phyloP scores from a whole-genome alignment of 306 rosid species.

The Glycine soja region DNA sequence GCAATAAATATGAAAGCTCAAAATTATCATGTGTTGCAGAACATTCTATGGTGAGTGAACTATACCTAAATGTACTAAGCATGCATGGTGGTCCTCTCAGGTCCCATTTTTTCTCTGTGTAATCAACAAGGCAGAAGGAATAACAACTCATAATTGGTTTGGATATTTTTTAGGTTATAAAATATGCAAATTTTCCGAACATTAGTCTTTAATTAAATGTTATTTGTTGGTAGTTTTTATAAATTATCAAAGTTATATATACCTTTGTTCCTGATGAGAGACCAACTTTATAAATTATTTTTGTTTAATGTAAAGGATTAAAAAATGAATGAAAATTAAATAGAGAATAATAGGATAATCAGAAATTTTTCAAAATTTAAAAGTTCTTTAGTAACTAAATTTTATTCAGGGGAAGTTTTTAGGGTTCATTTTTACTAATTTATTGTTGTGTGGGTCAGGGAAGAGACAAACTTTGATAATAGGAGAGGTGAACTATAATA shows the following conservation, averaged over 20 bases:
- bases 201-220: background rate
- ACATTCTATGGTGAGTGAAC: conserved; percentile 23
- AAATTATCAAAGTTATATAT: background rate
- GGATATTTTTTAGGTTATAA: too few species aligned
- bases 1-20: conserved; percentile 1
- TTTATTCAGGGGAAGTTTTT: background rate
- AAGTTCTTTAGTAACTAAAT: background rate
- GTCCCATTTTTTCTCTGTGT: conserved; percentile 6
- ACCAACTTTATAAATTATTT: background rate
- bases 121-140: conserved; percentile 31
- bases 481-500: too few species aligned
- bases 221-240: background rate
- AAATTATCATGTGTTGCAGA: conserved; percentile 10
- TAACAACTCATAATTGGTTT: background rate
- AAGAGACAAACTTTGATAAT: too few species aligned
- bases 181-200: background rate
- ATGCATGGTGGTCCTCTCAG: background rate
- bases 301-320: background rate
- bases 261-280: background rate
- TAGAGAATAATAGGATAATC: background rate
- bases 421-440: background rate
- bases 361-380: background rate
- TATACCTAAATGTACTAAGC: conserved; percentile 26
- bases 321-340: background rate
- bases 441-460: background rate